Evolutionary conservation across 75 land plant species (phyloP).

Genomic region (Selaginella tamariscina): DNA sequence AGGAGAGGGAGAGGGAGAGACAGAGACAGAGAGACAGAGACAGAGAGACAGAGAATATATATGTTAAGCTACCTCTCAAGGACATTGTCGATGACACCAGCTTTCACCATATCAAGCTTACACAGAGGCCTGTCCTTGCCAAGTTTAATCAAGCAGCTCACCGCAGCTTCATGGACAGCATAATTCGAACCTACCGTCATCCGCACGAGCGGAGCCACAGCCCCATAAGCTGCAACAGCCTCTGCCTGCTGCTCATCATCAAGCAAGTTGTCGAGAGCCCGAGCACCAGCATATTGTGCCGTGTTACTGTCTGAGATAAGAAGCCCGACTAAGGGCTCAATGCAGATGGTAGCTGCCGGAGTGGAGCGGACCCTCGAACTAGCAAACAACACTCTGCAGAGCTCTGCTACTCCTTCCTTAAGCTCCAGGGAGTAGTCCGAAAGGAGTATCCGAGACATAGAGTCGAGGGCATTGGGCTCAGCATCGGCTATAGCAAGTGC

Average conservation of each 20-base stretch:
- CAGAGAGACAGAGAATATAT: too few species aligned
- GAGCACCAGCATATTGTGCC: constrained; percentile 75
- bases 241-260: constrained; percentile 97
- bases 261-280: constrained; percentile 75
- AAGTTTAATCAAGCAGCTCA: constrained; percentile 70
- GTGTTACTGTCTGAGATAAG: constrained; percentile 52
- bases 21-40: too few species aligned
- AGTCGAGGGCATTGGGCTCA: constrained; percentile 89
- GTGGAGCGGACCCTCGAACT: constrained; percentile 80
- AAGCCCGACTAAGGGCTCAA: constrained; percentile 80
- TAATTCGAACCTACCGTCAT: constrained; percentile 69
- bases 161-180: constrained; percentile 69
- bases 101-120: constrained; percentile 92
- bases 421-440: constrained; percentile 77
- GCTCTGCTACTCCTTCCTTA: constrained; percentile 87
- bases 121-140: constrained; percentile 87
- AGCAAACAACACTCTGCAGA: constrained; percentile 72
- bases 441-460: constrained; percentile 69
- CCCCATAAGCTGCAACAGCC: constrained; percentile 90
- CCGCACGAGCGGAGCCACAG: constrained; percentile 84
- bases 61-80: too few species aligned
- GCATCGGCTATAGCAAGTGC: constrained; percentile 84
- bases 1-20: too few species aligned
- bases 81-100: constrained; percentile 76
- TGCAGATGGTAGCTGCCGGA: constrained; percentile 79